A percentile compares a stretch with the other conserved stretches of the same genome.
Evolutionary conservation across 345 rosid species (phyloP).

Genomic region (Moricandia arvensis): DNA sequence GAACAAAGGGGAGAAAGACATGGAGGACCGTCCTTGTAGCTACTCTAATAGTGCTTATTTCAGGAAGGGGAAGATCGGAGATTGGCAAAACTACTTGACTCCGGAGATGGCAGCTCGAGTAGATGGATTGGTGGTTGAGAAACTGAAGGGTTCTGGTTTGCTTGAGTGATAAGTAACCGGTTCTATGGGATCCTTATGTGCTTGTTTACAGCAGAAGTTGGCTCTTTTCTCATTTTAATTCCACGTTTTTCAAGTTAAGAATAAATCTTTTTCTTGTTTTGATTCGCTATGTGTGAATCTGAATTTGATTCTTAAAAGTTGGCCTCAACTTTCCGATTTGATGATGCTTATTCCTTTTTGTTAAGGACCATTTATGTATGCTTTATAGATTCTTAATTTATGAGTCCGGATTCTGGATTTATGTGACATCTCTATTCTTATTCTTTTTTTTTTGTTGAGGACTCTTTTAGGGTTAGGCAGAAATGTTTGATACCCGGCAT

Average conservation of each 20-base stretch:
- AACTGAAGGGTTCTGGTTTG: conserved; percentile 11
- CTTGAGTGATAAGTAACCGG: not conserved
- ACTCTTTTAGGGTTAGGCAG: too few species aligned
- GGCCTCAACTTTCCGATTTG: not conserved
- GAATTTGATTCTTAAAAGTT: not conserved
- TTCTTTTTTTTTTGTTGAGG: too few species aligned
- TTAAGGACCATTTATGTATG: not conserved
- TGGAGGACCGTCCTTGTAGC: not conserved
- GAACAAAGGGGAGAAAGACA: not conserved
- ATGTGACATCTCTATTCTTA: too few species aligned
- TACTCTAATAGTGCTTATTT: not conserved
- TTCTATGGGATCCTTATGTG: not conserved
- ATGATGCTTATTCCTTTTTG: not conserved
- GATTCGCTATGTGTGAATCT: not conserved
- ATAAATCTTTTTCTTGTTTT: not conserved
- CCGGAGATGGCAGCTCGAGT: conserved; percentile 25
- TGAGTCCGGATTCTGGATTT: too few species aligned
- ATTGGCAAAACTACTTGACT: conserved; percentile 29
- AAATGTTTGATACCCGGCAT: too few species aligned
- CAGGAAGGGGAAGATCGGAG: conserved; percentile 38
- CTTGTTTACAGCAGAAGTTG: not conserved
- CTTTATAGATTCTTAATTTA: not conserved
- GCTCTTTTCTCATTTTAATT: not conserved
- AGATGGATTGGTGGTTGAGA: not conserved
- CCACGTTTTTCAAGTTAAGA: not conserved